Percentiles rank a stretch among this genome's conserved stretches.
Conservation (phyloP, 139 green algal genomes). For the Chlamydomonas sp. region DNA sequence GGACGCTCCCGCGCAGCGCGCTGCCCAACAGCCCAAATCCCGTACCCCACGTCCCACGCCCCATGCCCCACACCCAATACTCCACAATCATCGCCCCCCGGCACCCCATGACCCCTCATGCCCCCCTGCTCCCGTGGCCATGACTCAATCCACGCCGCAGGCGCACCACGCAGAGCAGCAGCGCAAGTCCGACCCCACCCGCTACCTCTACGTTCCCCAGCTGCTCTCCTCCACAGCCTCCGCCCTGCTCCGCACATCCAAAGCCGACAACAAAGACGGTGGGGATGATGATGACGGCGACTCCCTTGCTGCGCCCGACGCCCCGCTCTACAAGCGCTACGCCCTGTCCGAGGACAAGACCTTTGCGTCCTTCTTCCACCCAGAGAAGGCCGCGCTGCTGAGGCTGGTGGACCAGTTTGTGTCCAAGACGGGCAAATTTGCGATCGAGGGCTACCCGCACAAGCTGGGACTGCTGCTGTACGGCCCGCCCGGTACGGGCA, state of each 20-base stretch:
- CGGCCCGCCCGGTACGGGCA: slow-evolving; percentile 50
- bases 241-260: too few species aligned
- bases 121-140: too few species aligned
- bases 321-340: slow-evolving; percentile 32
- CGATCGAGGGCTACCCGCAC: slow-evolving; percentile 52
- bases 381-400: slow-evolving; percentile 42
- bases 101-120: too few species aligned
- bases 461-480: slow-evolving; percentile 63
- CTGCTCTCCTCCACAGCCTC: background rate
- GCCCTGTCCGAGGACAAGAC: slow-evolving; percentile 48
- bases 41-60: too few species aligned
- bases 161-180: too few species aligned
- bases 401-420: slow-evolving; percentile 44
- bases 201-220: slow-evolving; percentile 52
- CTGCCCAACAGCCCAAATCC: too few species aligned
- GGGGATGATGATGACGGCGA: background rate
- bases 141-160: too few species aligned
- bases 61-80: too few species aligned
- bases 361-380: slow-evolving; percentile 52
- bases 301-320: background rate
- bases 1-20: too few species aligned
- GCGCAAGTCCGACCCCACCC: background rate
- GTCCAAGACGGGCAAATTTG: slow-evolving; percentile 47
- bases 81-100: too few species aligned
- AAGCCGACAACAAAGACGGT: too few species aligned